Percentiles rank a stretch among this genome's conserved stretches.
phyloP scores from a whole-genome alignment of 2,329 filamentous ascomycete species.

The Paecilomyces sp. region DNA sequence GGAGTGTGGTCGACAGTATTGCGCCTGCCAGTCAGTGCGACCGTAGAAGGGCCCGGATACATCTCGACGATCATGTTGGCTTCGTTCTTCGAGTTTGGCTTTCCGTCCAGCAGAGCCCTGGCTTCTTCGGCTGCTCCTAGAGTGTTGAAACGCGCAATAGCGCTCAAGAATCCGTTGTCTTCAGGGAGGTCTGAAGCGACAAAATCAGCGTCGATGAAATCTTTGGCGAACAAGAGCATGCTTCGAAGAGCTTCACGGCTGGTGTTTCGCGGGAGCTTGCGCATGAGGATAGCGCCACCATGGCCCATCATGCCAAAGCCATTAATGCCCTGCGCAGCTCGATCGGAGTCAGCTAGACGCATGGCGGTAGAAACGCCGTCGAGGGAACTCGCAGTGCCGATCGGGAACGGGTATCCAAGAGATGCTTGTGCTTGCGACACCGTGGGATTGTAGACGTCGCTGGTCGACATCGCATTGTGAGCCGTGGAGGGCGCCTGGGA shows the following conservation, averaged over 20 bases:
- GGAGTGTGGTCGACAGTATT: slow-evolving; percentile 48
- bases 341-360: slow-evolving; percentile 28
- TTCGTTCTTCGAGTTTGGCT: slow-evolving; percentile 54
- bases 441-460: slow-evolving; percentile 33
- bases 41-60: slow-evolving; percentile 35
- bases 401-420: slow-evolving; percentile 31
- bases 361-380: slow-evolving; percentile 25
- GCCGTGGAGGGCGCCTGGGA: slow-evolving; percentile 28
- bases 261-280: slow-evolving; percentile 53
- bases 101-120: slow-evolving; percentile 52
- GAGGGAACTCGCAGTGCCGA: slow-evolving; percentile 30
- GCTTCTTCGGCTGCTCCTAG: slow-evolving; percentile 53
- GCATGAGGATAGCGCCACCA: slow-evolving; percentile 46
- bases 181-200: slow-evolving; percentile 48
- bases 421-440: slow-evolving; percentile 29
- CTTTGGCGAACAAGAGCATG: slow-evolving; percentile 60
- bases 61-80: slow-evolving; percentile 52
- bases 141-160: slow-evolving; percentile 53
- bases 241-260: slow-evolving; percentile 52
- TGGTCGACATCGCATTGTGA: slow-evolving; percentile 36
- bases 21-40: slow-evolving; percentile 31
- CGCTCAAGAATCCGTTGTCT: slow-evolving; percentile 50
- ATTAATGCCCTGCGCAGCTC: slow-evolving; percentile 27
- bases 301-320: slow-evolving; percentile 23
- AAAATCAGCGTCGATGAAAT: slow-evolving; percentile 54